A percentile compares a stretch with the other conserved stretches of the same genome.
phyloP scores from a whole-genome alignment of 176 grass and related monocot species.

The Calamus simplicifolius region DNA sequence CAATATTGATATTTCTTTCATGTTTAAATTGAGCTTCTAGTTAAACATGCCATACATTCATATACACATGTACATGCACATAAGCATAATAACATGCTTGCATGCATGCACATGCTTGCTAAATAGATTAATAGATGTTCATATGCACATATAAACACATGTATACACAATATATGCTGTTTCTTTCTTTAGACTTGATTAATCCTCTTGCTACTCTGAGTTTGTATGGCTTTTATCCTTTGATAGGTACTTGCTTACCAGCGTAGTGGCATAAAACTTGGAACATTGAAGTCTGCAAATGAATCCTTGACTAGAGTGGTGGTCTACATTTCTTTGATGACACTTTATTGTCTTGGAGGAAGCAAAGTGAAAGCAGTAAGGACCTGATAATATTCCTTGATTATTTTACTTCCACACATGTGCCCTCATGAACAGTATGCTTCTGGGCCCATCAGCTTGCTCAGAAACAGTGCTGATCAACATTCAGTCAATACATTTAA shows the following conservation, averaged over 20 bases:
- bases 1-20: no score
- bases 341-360: constrained; percentile 85
- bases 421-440: no score
- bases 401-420: not conserved
- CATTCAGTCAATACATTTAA: no score
- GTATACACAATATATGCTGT: not conserved
- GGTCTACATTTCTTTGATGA: constrained; percentile 83
- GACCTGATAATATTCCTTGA: not conserved
- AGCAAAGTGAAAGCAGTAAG: constrained; percentile 91
- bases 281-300: constrained; percentile 84
- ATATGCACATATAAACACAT: no score
- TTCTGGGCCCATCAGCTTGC: no score
- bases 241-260: constrained; percentile 68
- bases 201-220: constrained; percentile 10
- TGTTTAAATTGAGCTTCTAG: no score
- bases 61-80: no score
- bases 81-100: no score
- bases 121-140: no score
- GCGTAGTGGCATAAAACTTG: constrained; percentile 81
- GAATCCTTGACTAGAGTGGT: constrained; percentile 87
- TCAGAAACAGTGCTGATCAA: no score
- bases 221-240: constrained; percentile 15
- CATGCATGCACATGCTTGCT: no score
- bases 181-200: not conserved
- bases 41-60: no score